Conservation (phyloP, 805 yeast genomes). For the Candida koratica region DNA sequence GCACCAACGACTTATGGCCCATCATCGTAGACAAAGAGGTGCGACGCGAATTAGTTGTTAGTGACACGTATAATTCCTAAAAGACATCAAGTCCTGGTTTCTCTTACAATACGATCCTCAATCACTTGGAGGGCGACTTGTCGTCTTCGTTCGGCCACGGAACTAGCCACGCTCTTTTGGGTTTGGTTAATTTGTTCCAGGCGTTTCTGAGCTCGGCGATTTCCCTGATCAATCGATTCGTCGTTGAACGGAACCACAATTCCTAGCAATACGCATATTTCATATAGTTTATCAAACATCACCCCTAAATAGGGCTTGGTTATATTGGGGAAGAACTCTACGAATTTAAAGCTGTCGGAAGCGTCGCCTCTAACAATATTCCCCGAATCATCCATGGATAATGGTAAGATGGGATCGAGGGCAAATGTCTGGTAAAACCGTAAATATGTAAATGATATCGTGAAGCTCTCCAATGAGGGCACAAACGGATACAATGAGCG, state of each 20-base stretch:
- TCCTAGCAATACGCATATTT: conserved; percentile 38
- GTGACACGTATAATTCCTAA: too few species aligned
- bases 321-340: conserved; percentile 76
- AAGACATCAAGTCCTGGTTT: neutral
- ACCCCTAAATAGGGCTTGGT: conserved; percentile 50
- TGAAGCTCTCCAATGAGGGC: conserved; percentile 57
- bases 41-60: too few species aligned
- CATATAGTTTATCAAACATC: conserved; percentile 40
- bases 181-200: conserved; percentile 44
- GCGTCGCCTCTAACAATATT: conserved; percentile 70
- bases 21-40: too few species aligned
- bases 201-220: conserved; percentile 66
- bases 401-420: conserved; percentile 54
- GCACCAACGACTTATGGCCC: conserved; percentile 20
- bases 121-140: conserved; percentile 72
- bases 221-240: conserved; percentile 68
- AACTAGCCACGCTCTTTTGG: conserved; percentile 35
- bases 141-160: conserved; percentile 70
- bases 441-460: conserved; percentile 70
- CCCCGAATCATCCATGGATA: conserved; percentile 27
- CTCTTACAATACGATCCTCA: conserved; percentile 51
- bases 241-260: conserved; percentile 61
- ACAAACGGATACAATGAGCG: conserved; percentile 47
- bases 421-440: conserved; percentile 66
- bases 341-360: conserved; percentile 79